Evolutionary conservation across 306 rosid genomes (phyloP), one percentile per base, ranked within the genome.

Genomic region (Vigna trinervia): DNA sequence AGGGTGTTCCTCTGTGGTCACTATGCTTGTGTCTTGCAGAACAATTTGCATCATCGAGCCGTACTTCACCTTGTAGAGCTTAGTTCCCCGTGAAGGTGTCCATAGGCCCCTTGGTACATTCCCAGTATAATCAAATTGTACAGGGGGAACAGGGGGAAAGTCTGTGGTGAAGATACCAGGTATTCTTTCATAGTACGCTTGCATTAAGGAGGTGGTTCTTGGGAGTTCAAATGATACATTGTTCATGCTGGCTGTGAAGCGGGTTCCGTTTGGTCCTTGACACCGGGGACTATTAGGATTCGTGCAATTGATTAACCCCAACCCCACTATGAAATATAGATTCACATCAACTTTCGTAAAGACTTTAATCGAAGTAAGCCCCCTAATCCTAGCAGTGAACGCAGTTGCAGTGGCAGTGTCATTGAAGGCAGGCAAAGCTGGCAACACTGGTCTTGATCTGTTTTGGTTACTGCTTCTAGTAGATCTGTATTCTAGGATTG

Each of bases 201-300:
- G 99, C 92, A 88, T 95, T 30, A 95, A 63, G 72, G 97, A 95
- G 26, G 83, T 92, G 13, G 81, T 78, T 46, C 59, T 78, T 56
- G 99, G 99, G 51, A 82, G 84, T 11, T 90, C 89, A 59, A 95
- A 92, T 45, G 97, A 95, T 36, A 83, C 84, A 45, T 95, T 95
- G 86, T 92, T 95, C 60, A 95, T 90, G 84, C 97, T 92, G 9
- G 97, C 96, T 1, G 97, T 1, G 50, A 95, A 89, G 54, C 97
- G 96, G 38, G 99, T 92, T 73, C 97, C 96, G n/a, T 92, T 95
- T 22, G 97, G 99, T 63, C 97, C 97, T 84, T 95, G 97, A 82
- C 99, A 95, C 19, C 92, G 81, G 6, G 96, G 94, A 81, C 90
- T 90, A 76, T 89, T 95, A 14, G 91, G 99, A 59, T 81, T 84